Evolutionary conservation across 2,329 filamentous ascomycete genomes (phyloP).

Genomic region (Fusarium bactridioides): DNA sequence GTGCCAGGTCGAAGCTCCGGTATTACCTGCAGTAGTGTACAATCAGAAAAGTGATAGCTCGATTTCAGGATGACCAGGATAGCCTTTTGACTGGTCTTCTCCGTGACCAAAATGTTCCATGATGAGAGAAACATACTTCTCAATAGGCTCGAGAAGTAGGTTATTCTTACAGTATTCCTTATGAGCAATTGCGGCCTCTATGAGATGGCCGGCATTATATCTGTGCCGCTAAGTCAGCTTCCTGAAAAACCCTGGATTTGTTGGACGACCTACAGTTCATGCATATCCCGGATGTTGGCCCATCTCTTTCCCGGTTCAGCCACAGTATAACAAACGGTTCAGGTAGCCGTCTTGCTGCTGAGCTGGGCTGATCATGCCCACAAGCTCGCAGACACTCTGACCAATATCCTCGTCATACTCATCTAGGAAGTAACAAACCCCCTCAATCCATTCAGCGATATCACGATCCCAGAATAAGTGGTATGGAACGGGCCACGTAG

Average conservation of each 20-base stretch:
- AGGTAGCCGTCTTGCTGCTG: slow-evolving; percentile 68
- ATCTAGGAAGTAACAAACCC: slow-evolving; percentile 7
- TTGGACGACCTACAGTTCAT: slow-evolving; percentile 60
- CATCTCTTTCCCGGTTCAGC: slow-evolving; percentile 63
- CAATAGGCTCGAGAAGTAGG: slow-evolving; percentile 50
- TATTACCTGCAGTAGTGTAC: slow-evolving; percentile 46
- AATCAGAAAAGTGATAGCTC: slow-evolving; percentile 57
- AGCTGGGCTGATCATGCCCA: slow-evolving; percentile 62
- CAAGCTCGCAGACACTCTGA: slow-evolving; percentile 50
- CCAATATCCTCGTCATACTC: slow-evolving; percentile 21
- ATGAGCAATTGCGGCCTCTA: slow-evolving; percentile 67
- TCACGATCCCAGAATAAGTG: slow-evolving; percentile 66
- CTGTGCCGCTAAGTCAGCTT: slow-evolving; percentile 27
- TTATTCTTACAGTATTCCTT: slow-evolving; percentile 60
- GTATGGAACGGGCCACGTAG: slow-evolving; percentile 62
- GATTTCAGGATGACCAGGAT: slow-evolving; percentile 60
- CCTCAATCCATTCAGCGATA: slow-evolving; percentile 7
- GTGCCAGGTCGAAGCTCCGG: slow-evolving; percentile 55
- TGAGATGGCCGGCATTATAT: slow-evolving; percentile 68
- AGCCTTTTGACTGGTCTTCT: slow-evolving; percentile 60
- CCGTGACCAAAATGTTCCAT: slow-evolving; percentile 59
- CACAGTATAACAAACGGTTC: slow-evolving; percentile 67
- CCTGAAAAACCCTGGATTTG: not conserved
- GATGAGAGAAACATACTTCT: slow-evolving; percentile 55
- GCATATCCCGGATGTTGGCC: slow-evolving; percentile 66